Conservation (phyloP, 2,329 filamentous ascomycete genomes). For the Kalmusia sp. region DNA sequence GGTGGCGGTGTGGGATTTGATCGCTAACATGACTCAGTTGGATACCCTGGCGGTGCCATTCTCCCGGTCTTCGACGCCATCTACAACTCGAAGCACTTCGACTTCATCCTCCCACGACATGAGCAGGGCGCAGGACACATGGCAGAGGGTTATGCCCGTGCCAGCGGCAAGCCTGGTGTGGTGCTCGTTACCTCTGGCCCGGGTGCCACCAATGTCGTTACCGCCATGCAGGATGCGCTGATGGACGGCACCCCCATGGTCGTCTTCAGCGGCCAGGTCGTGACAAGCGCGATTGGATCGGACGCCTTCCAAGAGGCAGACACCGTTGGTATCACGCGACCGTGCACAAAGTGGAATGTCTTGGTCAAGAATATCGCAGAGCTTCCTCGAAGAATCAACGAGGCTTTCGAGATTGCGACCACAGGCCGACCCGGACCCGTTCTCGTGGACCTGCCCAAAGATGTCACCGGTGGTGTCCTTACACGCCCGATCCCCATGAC, state of each 20-base stretch:
- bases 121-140: conserved; percentile 99
- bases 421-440: conserved; percentile 93
- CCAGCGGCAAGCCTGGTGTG: conserved; percentile 91
- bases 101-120: conserved; percentile 93
- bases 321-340: conserved; percentile 88
- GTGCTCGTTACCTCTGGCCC: conserved; percentile 97
- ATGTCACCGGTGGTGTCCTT: conserved; percentile 87
- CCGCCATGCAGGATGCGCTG: conserved; percentile 93
- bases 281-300: conserved; percentile 87
- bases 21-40: conserved; percentile 49
- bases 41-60: conserved; percentile 93
- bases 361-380: conserved; percentile 97
- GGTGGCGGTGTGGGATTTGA: neutral
- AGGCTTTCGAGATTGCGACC: conserved; percentile 97
- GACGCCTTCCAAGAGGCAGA: conserved; percentile 98
- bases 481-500: conserved; percentile 83
- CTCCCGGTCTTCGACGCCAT: conserved; percentile 98
- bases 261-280: conserved; percentile 93
- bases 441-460: conserved; percentile 94
- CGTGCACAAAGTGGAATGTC: conserved; percentile 99
- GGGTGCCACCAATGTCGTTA: conserved; percentile 95
- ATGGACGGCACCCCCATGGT: conserved; percentile 96
- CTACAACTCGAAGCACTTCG: conserved; percentile 96
- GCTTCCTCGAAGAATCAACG: conserved; percentile 91
- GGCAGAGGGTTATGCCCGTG: conserved; percentile 96